phyloP scores from a whole-genome alignment of 2,329 filamentous ascomycete genomes.

The Blastomyces parvus region DNA sequence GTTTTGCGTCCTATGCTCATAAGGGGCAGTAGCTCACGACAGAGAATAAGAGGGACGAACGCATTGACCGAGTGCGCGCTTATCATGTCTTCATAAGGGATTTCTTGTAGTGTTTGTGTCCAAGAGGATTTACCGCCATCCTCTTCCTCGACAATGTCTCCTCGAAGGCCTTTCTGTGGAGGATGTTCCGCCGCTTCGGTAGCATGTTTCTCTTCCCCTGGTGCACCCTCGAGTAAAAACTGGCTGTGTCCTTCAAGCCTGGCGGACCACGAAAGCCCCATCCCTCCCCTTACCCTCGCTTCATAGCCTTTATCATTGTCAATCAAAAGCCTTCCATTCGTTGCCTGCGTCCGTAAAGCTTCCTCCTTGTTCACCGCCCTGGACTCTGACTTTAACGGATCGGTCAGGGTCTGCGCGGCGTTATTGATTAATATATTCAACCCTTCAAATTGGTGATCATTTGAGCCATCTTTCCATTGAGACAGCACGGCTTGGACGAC shows the following conservation, averaged over 20 bases:
- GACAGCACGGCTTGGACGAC: slow-evolving; percentile 18
- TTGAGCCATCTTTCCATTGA: slow-evolving; percentile 15
- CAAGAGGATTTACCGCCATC: slow-evolving; percentile 24
- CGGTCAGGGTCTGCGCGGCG: slow-evolving; percentile 33
- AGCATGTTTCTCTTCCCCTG: neutral
- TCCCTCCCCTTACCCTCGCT: slow-evolving; percentile 15
- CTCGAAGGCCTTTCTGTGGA: slow-evolving; percentile 15
- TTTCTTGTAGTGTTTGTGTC: slow-evolving; percentile 29
- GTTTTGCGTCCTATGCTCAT: slow-evolving; percentile 17
- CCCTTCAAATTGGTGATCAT: neutral
- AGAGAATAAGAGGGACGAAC: slow-evolving; percentile 32
- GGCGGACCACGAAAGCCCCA: slow-evolving; percentile 16
- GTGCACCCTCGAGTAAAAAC: neutral
- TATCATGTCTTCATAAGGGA: slow-evolving; percentile 34
- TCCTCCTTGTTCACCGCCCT: slow-evolving; percentile 22
- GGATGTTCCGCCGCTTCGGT: neutral
- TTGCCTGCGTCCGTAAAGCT: slow-evolving; percentile 11
- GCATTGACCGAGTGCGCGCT: slow-evolving; percentile 31
- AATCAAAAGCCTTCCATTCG: slow-evolving; percentile 3
- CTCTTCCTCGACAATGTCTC: slow-evolving; percentile 2
- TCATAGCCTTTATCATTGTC: slow-evolving; percentile 11
- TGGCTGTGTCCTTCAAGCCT: slow-evolving; percentile 12
- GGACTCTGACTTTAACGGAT: slow-evolving; percentile 25
- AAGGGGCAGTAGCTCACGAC: slow-evolving; percentile 28
- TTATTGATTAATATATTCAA: slow-evolving; percentile 34